Base-by-base conservation (phyloP, 345 rosid genomes). In the Gossypium thurberi region DNA sequence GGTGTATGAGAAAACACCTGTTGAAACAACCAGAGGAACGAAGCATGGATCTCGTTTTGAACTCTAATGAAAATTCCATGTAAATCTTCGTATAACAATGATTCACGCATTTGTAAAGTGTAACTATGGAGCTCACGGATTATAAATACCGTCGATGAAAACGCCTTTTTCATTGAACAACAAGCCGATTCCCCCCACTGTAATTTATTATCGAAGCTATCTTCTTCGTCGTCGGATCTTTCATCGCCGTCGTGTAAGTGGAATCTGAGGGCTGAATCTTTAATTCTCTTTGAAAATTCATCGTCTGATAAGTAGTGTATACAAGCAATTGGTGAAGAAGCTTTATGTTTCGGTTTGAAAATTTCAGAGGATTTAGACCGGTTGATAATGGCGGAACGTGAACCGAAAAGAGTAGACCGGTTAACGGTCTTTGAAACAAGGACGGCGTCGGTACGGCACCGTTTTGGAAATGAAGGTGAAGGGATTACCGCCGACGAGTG, bases 21-120 rank as follows among this genome's bases (percentile, higher is more conserved):
- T 50, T 95, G 98, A 23, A 95, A 95, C 73, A 95, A 76, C 99
- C 99, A 92, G 0, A 95, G 96, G 57, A 95, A 95, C 1, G 98
- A 95, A 7, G 85, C 89, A 74, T 92, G 90, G 89, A 92, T 84
- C 75, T 95, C 99, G 67, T 74, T 82, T 50, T 89, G 94, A 0
- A 89, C 99, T 11, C 96, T 84, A 37, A 57, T 81, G 17, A 95
- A 74, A 67, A 91, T 84, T 26, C 82, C 92, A 64, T 86, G 94
- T 58, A 92, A 79, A 74, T 95, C 97, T 73, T 92, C 90, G 70
- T 83, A 87, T 56, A 76, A 85, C 0, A 88, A 79, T 68, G 82
- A 2, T 81, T 91, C 96, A 52, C 97, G 84, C 97, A 90, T 88
- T 55, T 88, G 99, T 13, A 95, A 33, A 42, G 88, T 76, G 75